Evolutionary conservation across 1,284 basidiomycete genomes (phyloP).

Genomic region (Cryptococcus sp.): DNA sequence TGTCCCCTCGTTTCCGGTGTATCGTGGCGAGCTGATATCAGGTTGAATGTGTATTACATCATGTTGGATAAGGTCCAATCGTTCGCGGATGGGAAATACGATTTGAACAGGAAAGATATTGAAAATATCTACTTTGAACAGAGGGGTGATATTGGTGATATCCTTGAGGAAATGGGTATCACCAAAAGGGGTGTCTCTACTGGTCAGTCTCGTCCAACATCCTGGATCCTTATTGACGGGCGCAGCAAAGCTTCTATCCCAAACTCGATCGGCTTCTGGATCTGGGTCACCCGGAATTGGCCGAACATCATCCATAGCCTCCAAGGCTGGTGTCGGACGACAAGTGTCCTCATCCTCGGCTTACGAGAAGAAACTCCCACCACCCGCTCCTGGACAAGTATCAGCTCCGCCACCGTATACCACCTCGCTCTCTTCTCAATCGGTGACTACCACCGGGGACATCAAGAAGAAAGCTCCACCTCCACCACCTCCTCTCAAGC

Average conservation of each 20-base stretch:
- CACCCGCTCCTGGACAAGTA: slow-evolving; percentile 43
- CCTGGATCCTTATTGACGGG: too few species aligned
- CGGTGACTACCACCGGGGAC: slow-evolving; percentile 43
- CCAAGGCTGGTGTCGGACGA: slow-evolving; percentile 38
- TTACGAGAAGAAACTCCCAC: slow-evolving; percentile 11
- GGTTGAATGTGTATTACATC: slow-evolving; percentile 88
- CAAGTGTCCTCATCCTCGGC: slow-evolving; percentile 46
- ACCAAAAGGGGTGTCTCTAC: slow-evolving; percentile 77
- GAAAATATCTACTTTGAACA: slow-evolving; percentile 71
- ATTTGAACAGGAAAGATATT: slow-evolving; percentile 67
- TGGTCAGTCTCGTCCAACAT: slow-evolving; percentile 55
- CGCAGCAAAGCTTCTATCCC: slow-evolving; percentile 38
- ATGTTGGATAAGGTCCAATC: slow-evolving; percentile 87
- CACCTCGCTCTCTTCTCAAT: slow-evolving; percentile 36
- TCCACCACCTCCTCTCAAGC: slow-evolving; percentile 73
- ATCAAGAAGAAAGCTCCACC: slow-evolving; percentile 75
- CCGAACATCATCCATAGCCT: slow-evolving; percentile 50
- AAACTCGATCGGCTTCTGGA: slow-evolving; percentile 34
- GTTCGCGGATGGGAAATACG: slow-evolving; percentile 81
- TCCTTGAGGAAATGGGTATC: slow-evolving; percentile 70
- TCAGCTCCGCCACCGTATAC: slow-evolving; percentile 50
- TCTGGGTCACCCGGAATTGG: slow-evolving; percentile 7
- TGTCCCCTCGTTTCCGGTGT: slow-evolving; percentile 43
- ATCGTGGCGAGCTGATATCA: slow-evolving; percentile 38
- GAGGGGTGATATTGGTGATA: slow-evolving; percentile 70